A percentile compares a stretch with the other conserved stretches of the same genome.
These are phyloP conservation scores for Chamaecyparis obtusa DNA, from an alignment of 75 land plant species.

Conservation along the genomic window DNA sequence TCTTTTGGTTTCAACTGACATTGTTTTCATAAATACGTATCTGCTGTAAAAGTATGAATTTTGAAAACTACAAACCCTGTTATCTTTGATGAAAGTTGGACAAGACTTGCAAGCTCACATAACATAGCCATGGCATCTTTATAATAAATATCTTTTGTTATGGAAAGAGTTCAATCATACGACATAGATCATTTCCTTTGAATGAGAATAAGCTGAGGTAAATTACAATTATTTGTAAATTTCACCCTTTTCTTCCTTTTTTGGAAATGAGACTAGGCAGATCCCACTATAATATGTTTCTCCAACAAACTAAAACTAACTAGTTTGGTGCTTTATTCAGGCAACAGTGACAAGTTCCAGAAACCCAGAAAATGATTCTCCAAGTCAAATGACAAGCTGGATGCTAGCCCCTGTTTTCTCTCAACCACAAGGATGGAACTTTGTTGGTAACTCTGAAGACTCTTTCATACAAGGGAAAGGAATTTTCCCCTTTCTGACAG, in stretches of 20 bases:
- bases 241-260: background rate
- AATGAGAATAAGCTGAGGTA: background rate
- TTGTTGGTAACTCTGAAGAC: background rate
- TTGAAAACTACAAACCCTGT: background rate
- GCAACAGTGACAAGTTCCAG: constrained; percentile 1
- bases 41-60: background rate
- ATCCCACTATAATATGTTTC: background rate
- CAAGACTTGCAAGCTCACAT: background rate
- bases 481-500: background rate
- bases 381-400: constrained; percentile 6
- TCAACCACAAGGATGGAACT: constrained; percentile 7
- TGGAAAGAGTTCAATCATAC: background rate
- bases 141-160: background rate
- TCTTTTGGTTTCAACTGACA: background rate
- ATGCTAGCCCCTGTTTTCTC: constrained; percentile 9
- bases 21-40: background rate
- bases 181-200: background rate
- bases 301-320: background rate
- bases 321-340: background rate
- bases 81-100: background rate
- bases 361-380: constrained; percentile 6
- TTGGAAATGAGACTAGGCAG: background rate
- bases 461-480: background rate
- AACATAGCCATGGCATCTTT: background rate
- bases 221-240: background rate